These are phyloP conservation scores for Colletotrichum shisoi DNA, from an alignment of 2,329 filamentous ascomycete genomes.

Conservation along the genomic window DNA sequence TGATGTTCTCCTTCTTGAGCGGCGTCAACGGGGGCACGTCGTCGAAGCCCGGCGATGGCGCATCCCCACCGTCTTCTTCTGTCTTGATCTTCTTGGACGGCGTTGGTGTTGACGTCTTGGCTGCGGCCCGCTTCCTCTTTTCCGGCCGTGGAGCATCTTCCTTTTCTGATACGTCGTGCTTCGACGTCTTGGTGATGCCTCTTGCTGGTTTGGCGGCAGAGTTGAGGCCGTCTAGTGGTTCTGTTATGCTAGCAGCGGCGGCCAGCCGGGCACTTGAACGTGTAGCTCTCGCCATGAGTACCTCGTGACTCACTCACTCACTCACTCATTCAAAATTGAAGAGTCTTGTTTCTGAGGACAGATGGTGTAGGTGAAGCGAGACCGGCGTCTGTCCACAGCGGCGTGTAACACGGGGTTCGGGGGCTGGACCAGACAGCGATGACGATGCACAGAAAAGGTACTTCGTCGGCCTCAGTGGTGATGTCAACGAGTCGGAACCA, in stretches of 20 bases:
- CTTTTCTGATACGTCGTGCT: background rate
- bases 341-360: background rate
- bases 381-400: background rate
- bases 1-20: conserved; percentile 29
- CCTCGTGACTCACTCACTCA: background rate
- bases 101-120: conserved; percentile 9
- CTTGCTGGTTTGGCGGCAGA: background rate
- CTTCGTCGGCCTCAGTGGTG: conserved; percentile 29
- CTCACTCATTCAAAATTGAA: background rate
- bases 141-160: background rate
- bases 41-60: background rate
- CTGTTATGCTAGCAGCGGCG: conserved; percentile 8
- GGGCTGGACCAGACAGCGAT: background rate
- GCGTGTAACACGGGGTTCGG: conserved; percentile 4
- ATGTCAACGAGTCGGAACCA: conserved; percentile 34
- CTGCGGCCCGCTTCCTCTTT: conserved; percentile 33
- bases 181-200: background rate
- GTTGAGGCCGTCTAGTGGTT: background rate
- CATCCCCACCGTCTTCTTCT: conserved; percentile 34
- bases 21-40: conserved; percentile 23
- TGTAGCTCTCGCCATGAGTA: conserved; percentile 36
- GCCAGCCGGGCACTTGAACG: conserved; percentile 37
- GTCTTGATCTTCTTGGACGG: conserved; percentile 39
- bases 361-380: background rate
- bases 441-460: conserved; percentile 16